Conservation (phyloP, 208 protist genomes). For the Angomonas desouzai region DNA sequence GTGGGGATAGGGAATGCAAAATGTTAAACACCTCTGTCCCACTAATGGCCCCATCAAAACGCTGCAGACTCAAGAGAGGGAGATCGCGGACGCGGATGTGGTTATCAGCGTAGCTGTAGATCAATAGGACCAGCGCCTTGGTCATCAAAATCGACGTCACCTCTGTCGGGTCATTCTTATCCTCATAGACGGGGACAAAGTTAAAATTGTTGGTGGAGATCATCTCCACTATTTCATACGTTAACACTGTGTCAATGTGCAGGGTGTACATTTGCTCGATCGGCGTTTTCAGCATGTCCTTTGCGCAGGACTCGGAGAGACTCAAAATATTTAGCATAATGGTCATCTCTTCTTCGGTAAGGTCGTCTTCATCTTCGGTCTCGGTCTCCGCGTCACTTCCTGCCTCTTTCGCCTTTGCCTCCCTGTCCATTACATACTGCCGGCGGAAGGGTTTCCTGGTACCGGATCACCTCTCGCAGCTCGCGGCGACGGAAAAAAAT, state of each 20-base stretch:
- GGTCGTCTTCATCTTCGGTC: conserved; percentile 36
- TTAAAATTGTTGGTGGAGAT: conserved; percentile 48
- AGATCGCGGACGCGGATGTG: conserved; percentile 41
- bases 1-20: conserved; percentile 37
- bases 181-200: conserved; percentile 56
- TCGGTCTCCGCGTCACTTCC: conserved; percentile 19
- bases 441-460: conserved; percentile 37
- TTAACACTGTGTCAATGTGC: conserved; percentile 41
- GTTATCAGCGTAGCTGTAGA: conserved; percentile 41
- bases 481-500: conserved; percentile 58
- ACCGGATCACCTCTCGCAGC: conserved; percentile 51
- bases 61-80: conserved; percentile 34
- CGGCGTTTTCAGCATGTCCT: conserved; percentile 33
- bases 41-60: conserved; percentile 32
- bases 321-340: conserved; percentile 72
- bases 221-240: conserved; percentile 29
- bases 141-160: conserved; percentile 51
- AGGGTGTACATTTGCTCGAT: conserved; percentile 47
- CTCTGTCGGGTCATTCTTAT: conserved; percentile 32
- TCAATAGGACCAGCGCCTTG: conserved; percentile 48
- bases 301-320: conserved; percentile 50
- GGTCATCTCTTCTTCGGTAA: conserved; percentile 49
- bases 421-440: conserved; percentile 13
- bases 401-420: conserved; percentile 18
- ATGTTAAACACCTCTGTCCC: conserved; percentile 47